Evolutionary conservation across 352 stramenopile species (phyloP).

Genomic region (Phytophthora ramorum): DNA sequence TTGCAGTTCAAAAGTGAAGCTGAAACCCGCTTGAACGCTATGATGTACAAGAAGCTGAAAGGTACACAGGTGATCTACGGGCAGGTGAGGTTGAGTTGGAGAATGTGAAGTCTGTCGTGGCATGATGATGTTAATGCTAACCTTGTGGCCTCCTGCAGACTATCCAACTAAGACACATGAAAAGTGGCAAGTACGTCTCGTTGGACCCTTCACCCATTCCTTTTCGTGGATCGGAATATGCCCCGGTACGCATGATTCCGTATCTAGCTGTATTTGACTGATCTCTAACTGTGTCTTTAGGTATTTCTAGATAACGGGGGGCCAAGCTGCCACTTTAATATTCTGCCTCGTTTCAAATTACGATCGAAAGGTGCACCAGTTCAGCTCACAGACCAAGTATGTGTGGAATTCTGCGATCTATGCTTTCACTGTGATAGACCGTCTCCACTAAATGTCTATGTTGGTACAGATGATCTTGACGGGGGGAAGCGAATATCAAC

Average conservation of each 20-base stretch:
- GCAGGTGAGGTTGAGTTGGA: constrained; percentile 37
- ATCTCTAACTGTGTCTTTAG: constrained; percentile 38
- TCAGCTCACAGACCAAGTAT: constrained; percentile 72
- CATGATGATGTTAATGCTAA: background rate
- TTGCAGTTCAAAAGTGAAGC: constrained; percentile 77
- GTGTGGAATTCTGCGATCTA: background rate
- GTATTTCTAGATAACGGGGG: constrained; percentile 58
- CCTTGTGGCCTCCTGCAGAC: constrained; percentile 30
- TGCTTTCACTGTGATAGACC: background rate
- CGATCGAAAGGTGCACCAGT: constrained; percentile 68
- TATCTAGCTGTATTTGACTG: constrained; percentile 2
- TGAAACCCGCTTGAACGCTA: constrained; percentile 69
- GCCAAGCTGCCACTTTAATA: constrained; percentile 53
- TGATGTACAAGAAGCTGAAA: constrained; percentile 74
- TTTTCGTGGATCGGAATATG: constrained; percentile 61
- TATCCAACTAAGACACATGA: constrained; percentile 69
- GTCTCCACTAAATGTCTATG: background rate
- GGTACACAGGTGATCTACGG: constrained; percentile 71
- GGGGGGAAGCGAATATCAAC: constrained; percentile 50
- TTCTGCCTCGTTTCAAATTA: constrained; percentile 72
- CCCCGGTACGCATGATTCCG: constrained; percentile 40
- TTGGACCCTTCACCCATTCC: constrained; percentile 51
- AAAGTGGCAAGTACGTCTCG: constrained; percentile 66
- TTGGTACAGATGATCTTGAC: constrained; percentile 56
- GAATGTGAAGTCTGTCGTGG: background rate